These are phyloP conservation scores for Rhodotorula diobovata DNA, from an alignment of 768 basidiomycete species.

Conservation along the genomic window DNA sequence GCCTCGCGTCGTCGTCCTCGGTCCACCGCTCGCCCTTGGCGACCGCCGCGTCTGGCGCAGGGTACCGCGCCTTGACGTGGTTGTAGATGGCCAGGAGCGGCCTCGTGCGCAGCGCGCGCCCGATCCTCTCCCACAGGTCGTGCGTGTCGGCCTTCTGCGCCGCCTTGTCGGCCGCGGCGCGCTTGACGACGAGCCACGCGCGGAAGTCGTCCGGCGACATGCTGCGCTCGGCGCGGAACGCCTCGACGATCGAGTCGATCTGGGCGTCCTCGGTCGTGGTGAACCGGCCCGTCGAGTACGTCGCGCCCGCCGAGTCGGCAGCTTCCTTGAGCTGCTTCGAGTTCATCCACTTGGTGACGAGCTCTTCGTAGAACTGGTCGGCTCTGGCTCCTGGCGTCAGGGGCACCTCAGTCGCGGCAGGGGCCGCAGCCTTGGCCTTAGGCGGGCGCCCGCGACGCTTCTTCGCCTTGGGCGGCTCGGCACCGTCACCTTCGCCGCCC, in stretches of 20 bases:
- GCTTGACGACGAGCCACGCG: slow-evolving; percentile 10
- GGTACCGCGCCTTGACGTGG: slow-evolving; percentile 27
- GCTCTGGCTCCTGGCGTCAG: neutral
- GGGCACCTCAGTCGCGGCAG: too few relatives aligned
- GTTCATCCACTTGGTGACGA: slow-evolving; percentile 27
- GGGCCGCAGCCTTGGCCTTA: neutral
- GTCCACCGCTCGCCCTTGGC: slow-evolving; percentile 13
- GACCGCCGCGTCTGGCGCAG: slow-evolving; percentile 3
- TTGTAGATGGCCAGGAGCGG: slow-evolving; percentile 34
- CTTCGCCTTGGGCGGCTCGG: too few relatives aligned
- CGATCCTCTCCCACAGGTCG: slow-evolving; percentile 29
- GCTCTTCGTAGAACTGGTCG: slow-evolving; percentile 12
- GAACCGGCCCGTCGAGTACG: slow-evolving; percentile 34
- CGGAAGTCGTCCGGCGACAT: slow-evolving; percentile 23
- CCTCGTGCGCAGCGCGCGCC: slow-evolving; percentile 22
- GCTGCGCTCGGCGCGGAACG: slow-evolving; percentile 5
- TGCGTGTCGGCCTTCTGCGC: neutral
- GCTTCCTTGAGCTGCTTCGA: slow-evolving; percentile 25
- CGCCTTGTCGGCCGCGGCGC: neutral
- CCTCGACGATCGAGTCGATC: slow-evolving; percentile 18
- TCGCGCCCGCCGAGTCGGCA: slow-evolving; percentile 26
- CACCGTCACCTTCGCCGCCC: neutral
- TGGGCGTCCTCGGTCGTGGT: slow-evolving; percentile 28
- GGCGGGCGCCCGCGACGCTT: neutral
- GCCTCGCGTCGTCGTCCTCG: slow-evolving; percentile 4